Percentiles rank a stretch among this genome's conserved stretches.
Evolutionary conservation across 2,329 filamentous ascomycete species (phyloP).

Genomic region (Penicillium occitanis): DNA sequence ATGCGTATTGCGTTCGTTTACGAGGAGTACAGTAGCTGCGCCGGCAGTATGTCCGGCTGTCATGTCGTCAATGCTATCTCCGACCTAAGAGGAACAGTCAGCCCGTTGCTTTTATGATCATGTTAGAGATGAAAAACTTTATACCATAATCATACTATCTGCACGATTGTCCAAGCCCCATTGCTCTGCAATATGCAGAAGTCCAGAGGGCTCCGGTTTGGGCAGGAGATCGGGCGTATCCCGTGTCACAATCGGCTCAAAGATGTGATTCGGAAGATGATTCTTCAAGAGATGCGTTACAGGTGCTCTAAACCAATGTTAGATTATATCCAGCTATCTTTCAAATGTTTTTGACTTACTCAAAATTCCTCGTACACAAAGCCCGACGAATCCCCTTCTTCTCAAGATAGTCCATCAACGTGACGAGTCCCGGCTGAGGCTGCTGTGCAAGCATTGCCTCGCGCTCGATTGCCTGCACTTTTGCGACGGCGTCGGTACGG

Average conservation of each 20-base stretch:
- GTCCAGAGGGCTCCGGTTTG: constrained; percentile 85
- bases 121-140: not conserved
- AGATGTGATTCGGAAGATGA: constrained; percentile 67
- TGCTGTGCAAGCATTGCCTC: constrained; percentile 75
- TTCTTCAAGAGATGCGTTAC: constrained; percentile 58
- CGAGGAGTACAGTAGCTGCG: constrained; percentile 83
- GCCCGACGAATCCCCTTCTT: constrained; percentile 66
- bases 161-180: constrained; percentile 64
- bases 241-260: constrained; percentile 78
- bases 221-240: constrained; percentile 66
- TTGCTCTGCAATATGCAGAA: constrained; percentile 75
- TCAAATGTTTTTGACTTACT: constrained; percentile 45
- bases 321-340: not conserved
- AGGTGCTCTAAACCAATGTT: constrained; percentile 33
- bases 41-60: constrained; percentile 79
- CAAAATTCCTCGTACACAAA: constrained; percentile 94
- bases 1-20: constrained; percentile 75
- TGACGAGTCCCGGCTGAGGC: constrained; percentile 74
- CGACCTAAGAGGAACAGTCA: constrained; percentile 42
- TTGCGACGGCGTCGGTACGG: constrained; percentile 66
- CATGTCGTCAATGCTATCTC: constrained; percentile 90
- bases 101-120: not conserved
- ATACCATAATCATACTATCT: constrained; percentile 42
- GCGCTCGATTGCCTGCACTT: constrained; percentile 77
- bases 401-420: constrained; percentile 82